Evolutionary conservation across 768 basidiomycete species (phyloP).

Genomic region (Pleurotus citrinopileatus): DNA sequence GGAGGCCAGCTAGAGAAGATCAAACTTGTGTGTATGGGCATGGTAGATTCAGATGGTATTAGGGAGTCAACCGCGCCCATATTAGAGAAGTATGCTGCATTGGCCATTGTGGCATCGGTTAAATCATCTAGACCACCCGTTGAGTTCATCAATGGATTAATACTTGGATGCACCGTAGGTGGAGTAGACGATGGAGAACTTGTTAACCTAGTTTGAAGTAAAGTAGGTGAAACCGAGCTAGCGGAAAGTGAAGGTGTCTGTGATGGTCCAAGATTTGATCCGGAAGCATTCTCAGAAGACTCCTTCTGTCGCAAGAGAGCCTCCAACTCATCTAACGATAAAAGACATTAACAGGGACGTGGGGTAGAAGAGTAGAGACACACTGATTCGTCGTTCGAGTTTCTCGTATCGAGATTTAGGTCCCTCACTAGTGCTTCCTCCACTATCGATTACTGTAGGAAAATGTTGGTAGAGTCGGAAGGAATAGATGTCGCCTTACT

Average conservation of each 20-base stretch:
- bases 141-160: neutral
- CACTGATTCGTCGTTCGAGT: slow-evolving; percentile 68
- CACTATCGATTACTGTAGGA: slow-evolving; percentile 40
- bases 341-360: neutral
- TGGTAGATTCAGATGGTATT: neutral
- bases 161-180: neutral
- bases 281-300: slow-evolving; percentile 13
- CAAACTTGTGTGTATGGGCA: neutral
- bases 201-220: neutral
- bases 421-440: slow-evolving; percentile 36
- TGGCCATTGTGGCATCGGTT: neutral
- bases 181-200: neutral
- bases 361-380: slow-evolving; percentile 21
- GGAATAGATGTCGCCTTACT: slow-evolving; percentile 31
- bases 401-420: slow-evolving; percentile 62
- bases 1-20: slow-evolving; percentile 51
- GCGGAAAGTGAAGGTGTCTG: slow-evolving; percentile 13
- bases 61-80: neutral
- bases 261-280: slow-evolving; percentile 8
- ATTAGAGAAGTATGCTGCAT: neutral
- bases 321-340: slow-evolving; percentile 60
- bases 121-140: neutral
- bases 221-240: slow-evolving; percentile 1
- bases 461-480: neutral
- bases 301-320: slow-evolving; percentile 61